phyloP scores from a whole-genome alignment of 2,329 filamentous ascomycete species.

The Trichophyton simii region DNA sequence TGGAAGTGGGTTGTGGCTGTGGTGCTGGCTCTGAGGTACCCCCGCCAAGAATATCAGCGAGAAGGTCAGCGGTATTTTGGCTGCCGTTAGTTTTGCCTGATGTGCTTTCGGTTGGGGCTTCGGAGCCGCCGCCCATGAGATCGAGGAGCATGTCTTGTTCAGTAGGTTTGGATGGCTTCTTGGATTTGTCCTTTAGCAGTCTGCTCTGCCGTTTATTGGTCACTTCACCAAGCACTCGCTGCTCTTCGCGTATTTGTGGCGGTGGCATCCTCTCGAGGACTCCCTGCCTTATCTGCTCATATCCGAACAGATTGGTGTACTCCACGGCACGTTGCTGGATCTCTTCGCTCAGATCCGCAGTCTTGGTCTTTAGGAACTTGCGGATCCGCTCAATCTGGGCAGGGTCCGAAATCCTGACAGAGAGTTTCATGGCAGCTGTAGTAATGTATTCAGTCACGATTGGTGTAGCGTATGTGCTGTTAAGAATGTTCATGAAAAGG shows the following conservation, averaged over 20 bases:
- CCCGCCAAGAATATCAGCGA: conserved; percentile 83
- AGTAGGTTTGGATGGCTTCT: conserved; percentile 63
- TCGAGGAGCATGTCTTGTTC: conserved; percentile 88
- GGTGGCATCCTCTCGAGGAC: conserved; percentile 97
- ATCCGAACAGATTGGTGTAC: conserved; percentile 86
- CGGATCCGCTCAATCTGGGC: conserved; percentile 79
- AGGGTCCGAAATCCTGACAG: conserved; percentile 69
- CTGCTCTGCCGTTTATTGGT: conserved; percentile 52
- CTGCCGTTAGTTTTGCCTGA: conserved; percentile 45
- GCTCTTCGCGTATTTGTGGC: conserved; percentile 92
- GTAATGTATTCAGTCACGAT: conserved; percentile 91
- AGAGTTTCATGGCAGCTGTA: conserved; percentile 88
- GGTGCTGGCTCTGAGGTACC: conserved; percentile 34
- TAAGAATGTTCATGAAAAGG: conserved; percentile 80
- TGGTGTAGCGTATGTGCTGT: conserved; percentile 87
- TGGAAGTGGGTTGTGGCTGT: conserved; percentile 36
- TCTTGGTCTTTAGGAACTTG: conserved; percentile 61
- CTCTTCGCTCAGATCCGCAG: conserved; percentile 83
- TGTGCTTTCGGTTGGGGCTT: conserved; percentile 47
- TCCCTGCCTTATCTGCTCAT: conserved; percentile 73
- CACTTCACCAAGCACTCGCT: conserved; percentile 74
- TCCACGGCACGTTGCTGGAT: conserved; percentile 93
- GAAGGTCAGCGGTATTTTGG: conserved; percentile 68
- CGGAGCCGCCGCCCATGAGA: conserved; percentile 69
- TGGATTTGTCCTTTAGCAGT: conserved; percentile 58